These are phyloP conservation scores for Mortierella sp. DNA, from an alignment of 371 early-diverging fungal species.

Conservation along the genomic window DNA sequence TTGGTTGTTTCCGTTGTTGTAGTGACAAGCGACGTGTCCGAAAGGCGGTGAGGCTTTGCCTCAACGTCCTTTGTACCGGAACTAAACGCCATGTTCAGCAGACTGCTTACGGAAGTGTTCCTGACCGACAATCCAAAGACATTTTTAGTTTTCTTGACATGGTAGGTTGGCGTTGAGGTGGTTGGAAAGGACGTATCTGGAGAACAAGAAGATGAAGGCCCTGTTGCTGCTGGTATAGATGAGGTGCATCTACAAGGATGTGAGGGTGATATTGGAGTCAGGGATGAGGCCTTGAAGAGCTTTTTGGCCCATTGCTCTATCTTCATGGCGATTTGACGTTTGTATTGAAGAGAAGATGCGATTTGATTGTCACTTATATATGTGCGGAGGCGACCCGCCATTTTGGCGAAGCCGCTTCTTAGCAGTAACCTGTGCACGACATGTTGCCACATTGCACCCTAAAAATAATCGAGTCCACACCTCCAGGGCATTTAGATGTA, in stretches of 20 bases:
- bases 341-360: no score
- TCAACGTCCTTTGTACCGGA: background rate
- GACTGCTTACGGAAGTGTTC: conserved; percentile 9
- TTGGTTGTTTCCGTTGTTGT: background rate
- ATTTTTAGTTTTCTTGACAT: background rate
- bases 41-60: background rate
- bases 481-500: no score
- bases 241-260: background rate
- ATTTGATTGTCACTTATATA: no score
- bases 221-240: background rate
- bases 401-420: no score
- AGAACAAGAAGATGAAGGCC: background rate
- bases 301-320: background rate
- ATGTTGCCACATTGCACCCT: no score
- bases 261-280: background rate
- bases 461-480: no score
- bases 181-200: background rate
- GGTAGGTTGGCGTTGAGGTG: background rate
- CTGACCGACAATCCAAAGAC: conserved; percentile 3
- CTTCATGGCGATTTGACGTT: no score
- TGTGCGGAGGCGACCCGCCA: no score
- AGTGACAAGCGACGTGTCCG: background rate
- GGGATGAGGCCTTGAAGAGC: background rate
- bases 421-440: no score
- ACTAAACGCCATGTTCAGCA: background rate